Conservation (phyloP, 768 basidiomycete genomes). For the Podaxis sp. region DNA sequence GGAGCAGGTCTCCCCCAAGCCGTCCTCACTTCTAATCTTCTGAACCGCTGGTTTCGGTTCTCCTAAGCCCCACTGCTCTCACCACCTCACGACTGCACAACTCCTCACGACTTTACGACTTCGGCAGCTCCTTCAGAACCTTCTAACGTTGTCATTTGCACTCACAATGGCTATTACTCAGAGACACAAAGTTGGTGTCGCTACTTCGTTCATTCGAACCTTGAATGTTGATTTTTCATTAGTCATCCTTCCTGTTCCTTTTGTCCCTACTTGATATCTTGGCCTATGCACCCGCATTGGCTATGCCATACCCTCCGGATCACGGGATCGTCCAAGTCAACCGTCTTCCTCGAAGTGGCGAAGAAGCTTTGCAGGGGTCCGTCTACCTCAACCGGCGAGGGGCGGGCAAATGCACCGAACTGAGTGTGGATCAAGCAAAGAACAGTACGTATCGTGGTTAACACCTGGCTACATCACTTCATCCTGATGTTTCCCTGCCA, state of each 20-base stretch:
- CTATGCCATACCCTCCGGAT: neutral
- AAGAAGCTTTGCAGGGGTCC: neutral
- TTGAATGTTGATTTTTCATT: neutral
- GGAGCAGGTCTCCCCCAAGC: too few species aligned
- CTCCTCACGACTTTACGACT: neutral
- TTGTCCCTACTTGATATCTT: conserved; percentile 1
- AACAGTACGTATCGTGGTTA: neutral
- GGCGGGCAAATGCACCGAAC: neutral
- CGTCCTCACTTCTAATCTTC: too few species aligned
- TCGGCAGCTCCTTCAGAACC: neutral
- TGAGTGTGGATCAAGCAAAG: conserved; percentile 5
- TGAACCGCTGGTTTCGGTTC: neutral
- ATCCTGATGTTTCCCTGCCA: neutral
- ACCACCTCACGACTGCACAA: neutral
- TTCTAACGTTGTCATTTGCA: neutral
- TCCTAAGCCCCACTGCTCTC: neutral
- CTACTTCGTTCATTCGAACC: neutral
- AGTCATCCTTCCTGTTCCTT: neutral
- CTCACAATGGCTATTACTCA: neutral
- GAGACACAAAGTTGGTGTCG: neutral
- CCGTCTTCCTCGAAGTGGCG: neutral
- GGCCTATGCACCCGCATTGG: neutral
- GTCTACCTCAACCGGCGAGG: neutral
- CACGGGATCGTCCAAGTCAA: neutral
- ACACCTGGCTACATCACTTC: neutral